Evolutionary conservation across 2,329 filamentous ascomycete species (phyloP).

Genomic region (Lasiodiplodia sp.): DNA sequence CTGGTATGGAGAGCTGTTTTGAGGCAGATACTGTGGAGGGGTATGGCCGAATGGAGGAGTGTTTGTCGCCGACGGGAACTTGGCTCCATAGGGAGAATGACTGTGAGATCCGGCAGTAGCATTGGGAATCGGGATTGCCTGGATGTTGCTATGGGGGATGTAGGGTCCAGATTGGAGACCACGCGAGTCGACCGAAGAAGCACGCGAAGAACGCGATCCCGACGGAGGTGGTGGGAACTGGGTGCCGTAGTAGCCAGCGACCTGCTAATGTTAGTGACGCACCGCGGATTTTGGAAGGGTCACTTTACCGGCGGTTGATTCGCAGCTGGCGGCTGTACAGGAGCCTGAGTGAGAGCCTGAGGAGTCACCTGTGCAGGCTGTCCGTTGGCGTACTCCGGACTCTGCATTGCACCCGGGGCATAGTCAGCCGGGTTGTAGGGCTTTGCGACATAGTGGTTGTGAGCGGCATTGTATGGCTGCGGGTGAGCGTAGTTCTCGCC

Average conservation of each 20-base stretch:
- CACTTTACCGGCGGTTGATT: conserved; percentile 7
- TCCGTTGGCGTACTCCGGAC: conserved; percentile 2
- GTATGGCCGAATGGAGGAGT: conserved; percentile 19
- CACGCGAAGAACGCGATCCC: conserved; percentile 24
- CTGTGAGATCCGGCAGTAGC: neutral
- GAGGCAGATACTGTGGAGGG: conserved; percentile 13
- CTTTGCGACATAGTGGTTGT: conserved; percentile 15
- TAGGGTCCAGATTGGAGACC: conserved; percentile 14
- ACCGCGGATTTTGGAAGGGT: neutral
- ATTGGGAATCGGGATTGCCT: neutral
- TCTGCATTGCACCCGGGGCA: neutral
- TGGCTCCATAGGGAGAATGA: conserved; percentile 13
- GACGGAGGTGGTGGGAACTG: conserved; percentile 25
- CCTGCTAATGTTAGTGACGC: neutral
- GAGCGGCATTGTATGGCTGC: conserved; percentile 19
- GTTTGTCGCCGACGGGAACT: conserved; percentile 9
- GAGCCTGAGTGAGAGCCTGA: neutral
- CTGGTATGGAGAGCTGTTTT: conserved; percentile 26
- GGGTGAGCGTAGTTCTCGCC: conserved; percentile 38
- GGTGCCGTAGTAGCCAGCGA: conserved; percentile 25
- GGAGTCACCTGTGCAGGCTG: conserved; percentile 8
- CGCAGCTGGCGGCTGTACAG: neutral
- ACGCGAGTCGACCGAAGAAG: conserved; percentile 27
- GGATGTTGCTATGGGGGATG: conserved; percentile 29
- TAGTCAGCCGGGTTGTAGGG: conserved; percentile 46